These are phyloP conservation scores for Aegilops sharonensis DNA, from an alignment of 176 grass and related monocot species.

Conservation along the genomic window DNA sequence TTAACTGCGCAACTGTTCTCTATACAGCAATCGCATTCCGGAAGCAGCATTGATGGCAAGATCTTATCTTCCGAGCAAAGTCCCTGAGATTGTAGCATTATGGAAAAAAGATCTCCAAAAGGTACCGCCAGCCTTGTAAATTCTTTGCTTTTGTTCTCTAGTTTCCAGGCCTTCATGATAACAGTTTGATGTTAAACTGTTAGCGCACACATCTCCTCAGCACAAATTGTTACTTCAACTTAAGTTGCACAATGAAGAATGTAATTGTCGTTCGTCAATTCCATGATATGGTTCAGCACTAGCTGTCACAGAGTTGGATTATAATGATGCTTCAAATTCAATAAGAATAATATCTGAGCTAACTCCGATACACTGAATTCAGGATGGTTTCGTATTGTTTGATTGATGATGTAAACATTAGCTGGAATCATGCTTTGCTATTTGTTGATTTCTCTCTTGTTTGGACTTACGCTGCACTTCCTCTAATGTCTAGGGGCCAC, in stretches of 20 bases:
- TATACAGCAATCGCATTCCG: constrained; percentile 82
- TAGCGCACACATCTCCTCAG: neutral
- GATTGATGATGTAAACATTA: neutral
- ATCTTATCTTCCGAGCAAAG: constrained; percentile 99
- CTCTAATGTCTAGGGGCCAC: neutral
- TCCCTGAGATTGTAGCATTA: constrained; percentile 73
- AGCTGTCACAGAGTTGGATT: neutral
- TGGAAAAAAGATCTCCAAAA: constrained; percentile 99
- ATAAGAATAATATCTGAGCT: neutral
- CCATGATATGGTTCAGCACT: neutral
- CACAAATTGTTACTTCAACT: neutral
- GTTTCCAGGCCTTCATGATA: neutral
- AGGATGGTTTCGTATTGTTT: neutral
- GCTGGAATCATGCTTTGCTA: neutral
- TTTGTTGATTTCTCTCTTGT: constrained; percentile 9
- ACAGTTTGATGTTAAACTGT: neutral
- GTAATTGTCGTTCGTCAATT: neutral
- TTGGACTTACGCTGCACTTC: neutral
- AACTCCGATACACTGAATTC: neutral
- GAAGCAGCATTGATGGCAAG: constrained; percentile 98
- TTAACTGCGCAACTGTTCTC: constrained; percentile 1
- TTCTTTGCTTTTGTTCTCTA: constrained; percentile 3
- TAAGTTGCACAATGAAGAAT: constrained; percentile 1
- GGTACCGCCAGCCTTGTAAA: constrained; percentile 35
- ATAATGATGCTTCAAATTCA: constrained; percentile 22